These are phyloP conservation scores for Chimonanthus salicifolius DNA, from an alignment of 164 flowering plant genomes.

Conservation along the genomic window DNA sequence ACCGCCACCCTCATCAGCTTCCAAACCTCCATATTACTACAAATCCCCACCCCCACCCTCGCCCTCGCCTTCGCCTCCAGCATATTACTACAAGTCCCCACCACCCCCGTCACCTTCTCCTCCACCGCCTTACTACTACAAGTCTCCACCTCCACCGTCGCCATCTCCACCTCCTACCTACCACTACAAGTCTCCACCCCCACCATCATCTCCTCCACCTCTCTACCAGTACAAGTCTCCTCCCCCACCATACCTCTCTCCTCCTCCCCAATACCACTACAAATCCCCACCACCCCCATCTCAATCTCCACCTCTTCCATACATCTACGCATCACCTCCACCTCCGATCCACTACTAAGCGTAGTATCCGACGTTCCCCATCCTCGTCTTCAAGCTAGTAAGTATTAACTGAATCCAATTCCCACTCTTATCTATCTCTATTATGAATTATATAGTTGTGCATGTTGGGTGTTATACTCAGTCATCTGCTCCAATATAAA, in stretches of 20 bases:
- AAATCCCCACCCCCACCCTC: too few relatives aligned
- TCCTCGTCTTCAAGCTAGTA: slow-evolving; percentile 10
- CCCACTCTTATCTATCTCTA: neutral
- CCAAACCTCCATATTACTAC: too few relatives aligned
- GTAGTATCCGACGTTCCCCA: neutral
- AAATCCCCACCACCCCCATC: slow-evolving; percentile 20
- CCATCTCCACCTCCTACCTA: too few relatives aligned
- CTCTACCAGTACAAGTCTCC: too few relatives aligned
- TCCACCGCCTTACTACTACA: neutral
- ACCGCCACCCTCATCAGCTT: too few relatives aligned
- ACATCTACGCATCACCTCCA: slow-evolving; percentile 26
- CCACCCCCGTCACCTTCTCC: neutral
- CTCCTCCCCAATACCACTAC: slow-evolving; percentile 7
- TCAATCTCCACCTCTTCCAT: slow-evolving; percentile 20
- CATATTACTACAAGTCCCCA: slow-evolving; percentile 9
- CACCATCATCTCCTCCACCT: too few relatives aligned
- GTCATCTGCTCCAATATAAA: neutral
- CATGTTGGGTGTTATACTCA: neutral
- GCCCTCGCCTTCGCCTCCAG: slow-evolving; percentile 3
- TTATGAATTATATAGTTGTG: neutral
- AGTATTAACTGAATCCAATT: neutral
- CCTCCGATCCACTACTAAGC: slow-evolving; percentile 18
- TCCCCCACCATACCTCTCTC: slow-evolving; percentile 5
- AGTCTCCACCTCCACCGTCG: too few relatives aligned
- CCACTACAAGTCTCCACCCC: slow-evolving; percentile 4